These are phyloP conservation scores for Actinomucor elegans DNA, from an alignment of 371 early-diverging fungal genomes.

Conservation along the genomic window DNA sequence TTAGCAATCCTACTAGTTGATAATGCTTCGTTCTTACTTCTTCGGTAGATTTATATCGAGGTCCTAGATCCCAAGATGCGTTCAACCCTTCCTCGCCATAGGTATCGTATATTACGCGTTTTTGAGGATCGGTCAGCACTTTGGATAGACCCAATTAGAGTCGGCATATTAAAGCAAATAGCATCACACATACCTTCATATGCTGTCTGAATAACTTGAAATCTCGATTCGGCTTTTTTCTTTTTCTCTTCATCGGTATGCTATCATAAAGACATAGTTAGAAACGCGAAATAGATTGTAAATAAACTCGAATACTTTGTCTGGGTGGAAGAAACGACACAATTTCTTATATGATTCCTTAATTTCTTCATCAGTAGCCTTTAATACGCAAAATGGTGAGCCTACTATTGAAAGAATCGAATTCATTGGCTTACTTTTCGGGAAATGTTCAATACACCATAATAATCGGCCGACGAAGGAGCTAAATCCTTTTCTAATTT, in stretches of 20 bases:
- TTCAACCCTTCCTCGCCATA: constrained; percentile 88
- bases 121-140: constrained; percentile 82
- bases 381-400: neutral
- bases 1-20: too few species aligned
- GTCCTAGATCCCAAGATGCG: constrained; percentile 77
- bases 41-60: constrained; percentile 74
- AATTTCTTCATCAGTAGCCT: constrained; percentile 86
- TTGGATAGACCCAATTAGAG: neutral
- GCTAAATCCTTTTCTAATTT: constrained; percentile 43
- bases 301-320: constrained; percentile 56
- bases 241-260: constrained; percentile 53
- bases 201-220: constrained; percentile 83
- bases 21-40: constrained; percentile 55
- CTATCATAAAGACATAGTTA: constrained; percentile 27
- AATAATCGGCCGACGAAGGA: constrained; percentile 68
- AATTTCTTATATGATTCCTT: constrained; percentile 82
- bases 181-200: constrained; percentile 88
- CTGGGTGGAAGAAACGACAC: constrained; percentile 88
- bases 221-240: constrained; percentile 70
- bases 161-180: too few species aligned
- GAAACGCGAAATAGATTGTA: too few species aligned
- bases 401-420: neutral
- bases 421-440: constrained; percentile 53
- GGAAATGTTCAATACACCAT: constrained; percentile 82
- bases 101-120: constrained; percentile 88